phyloP scores from a whole-genome alignment of 2,329 filamentous ascomycete species.

The Rhytidhysteron rufulum region DNA sequence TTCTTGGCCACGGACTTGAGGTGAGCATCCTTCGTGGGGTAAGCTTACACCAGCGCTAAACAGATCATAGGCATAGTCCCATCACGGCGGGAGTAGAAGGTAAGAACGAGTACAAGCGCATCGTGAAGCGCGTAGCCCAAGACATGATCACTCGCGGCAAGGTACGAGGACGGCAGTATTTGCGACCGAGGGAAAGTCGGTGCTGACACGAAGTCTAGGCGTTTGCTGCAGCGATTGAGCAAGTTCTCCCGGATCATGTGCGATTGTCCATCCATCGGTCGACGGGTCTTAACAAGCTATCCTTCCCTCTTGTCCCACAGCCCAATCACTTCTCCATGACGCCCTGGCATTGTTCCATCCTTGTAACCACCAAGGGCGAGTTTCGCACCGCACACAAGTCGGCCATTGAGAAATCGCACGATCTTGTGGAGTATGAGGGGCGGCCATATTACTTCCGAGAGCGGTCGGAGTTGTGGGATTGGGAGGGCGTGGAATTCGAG shows the following conservation, averaged over 20 bases:
- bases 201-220: too few species aligned
- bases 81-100: constrained; percentile 4
- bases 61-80: too few species aligned
- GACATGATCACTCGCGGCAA: constrained; percentile 24
- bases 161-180: too few species aligned
- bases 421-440: constrained; percentile 17
- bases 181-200: too few species aligned
- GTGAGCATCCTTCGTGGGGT: constrained; percentile 7
- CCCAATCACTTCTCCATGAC: constrained; percentile 1
- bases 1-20: constrained; percentile 21
- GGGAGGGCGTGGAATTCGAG: constrained; percentile 16
- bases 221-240: constrained; percentile 3
- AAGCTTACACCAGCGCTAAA: too few species aligned
- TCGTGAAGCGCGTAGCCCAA: constrained; percentile 21
- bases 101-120: constrained; percentile 19
- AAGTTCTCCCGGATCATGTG: constrained; percentile 5
- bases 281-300: constrained; percentile 6
- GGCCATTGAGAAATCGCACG: constrained; percentile 5
- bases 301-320: constrained; percentile 5
- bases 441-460: constrained; percentile 22
- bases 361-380: constrained; percentile 16
- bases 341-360: constrained; percentile 10
- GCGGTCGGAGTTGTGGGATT: constrained; percentile 14
- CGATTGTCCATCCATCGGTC: constrained; percentile 10
- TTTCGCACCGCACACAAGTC: constrained; percentile 5